Conservation (phyloP, 2,329 filamentous ascomycete genomes). For the Pseudogymnoascus sp. region DNA sequence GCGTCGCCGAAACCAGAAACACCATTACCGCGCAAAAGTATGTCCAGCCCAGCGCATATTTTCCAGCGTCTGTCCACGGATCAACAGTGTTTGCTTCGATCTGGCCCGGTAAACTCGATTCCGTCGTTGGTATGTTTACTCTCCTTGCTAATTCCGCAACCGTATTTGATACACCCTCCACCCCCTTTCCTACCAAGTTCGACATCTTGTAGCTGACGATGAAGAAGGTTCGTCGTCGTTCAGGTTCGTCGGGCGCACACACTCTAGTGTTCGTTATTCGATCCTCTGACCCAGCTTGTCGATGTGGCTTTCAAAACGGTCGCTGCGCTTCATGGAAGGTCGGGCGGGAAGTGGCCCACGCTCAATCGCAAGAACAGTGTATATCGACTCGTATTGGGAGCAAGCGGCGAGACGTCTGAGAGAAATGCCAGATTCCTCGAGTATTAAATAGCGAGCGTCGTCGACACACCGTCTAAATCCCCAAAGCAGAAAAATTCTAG, state of each 20-base stretch:
- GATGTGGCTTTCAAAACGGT: background rate
- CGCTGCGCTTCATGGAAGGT: background rate
- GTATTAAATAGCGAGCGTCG: background rate
- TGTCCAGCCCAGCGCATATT: slow-evolving; percentile 81
- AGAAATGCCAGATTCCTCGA: slow-evolving; percentile 5
- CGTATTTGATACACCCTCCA: slow-evolving; percentile 21
- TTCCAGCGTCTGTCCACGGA: slow-evolving; percentile 72
- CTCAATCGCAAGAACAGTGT: background rate
- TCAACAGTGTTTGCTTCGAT: slow-evolving; percentile 60
- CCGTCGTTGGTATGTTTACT: slow-evolving; percentile 51
- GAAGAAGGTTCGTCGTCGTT: background rate
- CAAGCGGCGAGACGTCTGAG: background rate
- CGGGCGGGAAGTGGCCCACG: background rate
- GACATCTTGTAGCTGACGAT: background rate
- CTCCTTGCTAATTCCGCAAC: slow-evolving; percentile 31
- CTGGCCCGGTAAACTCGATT: slow-evolving; percentile 52
- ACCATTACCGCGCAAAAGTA: slow-evolving; percentile 76
- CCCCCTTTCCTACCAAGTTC: background rate
- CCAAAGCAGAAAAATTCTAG: background rate
- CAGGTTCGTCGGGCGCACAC: background rate
- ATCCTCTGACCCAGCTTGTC: background rate
- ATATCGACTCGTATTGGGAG: background rate
- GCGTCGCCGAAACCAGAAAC: slow-evolving; percentile 56
- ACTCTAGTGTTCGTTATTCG: background rate
- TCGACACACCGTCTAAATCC: background rate